A percentile compares a stretch with the other conserved stretches of the same genome.
These are phyloP conservation scores for Petunia axillaris DNA, from an alignment of 257 asterid species.

Conservation along the genomic window DNA sequence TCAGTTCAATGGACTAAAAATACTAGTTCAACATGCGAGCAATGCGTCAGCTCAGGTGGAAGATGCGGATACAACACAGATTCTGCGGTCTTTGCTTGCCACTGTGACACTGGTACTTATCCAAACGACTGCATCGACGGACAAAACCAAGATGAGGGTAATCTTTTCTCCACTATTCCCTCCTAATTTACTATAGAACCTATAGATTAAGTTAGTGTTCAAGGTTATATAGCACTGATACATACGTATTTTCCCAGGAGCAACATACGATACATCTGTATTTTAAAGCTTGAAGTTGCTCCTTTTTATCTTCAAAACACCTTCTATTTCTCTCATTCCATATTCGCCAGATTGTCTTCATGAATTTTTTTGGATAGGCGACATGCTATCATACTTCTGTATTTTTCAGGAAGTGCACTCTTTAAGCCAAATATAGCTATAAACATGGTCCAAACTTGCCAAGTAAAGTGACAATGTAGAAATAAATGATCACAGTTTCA, in stretches of 20 bases:
- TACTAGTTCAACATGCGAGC: conserved; percentile 17
- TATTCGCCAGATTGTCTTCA: too few relatives aligned
- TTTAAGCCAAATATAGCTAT: too few relatives aligned
- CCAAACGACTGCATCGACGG: conserved; percentile 22
- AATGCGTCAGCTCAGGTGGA: conserved; percentile 46
- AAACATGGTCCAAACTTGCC: too few relatives aligned
- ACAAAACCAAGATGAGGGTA: not conserved
- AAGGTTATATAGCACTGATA: not conserved
- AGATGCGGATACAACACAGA: conserved; percentile 45
- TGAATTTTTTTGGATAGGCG: too few relatives aligned
- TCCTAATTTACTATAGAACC: not conserved
- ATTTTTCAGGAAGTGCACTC: too few relatives aligned
- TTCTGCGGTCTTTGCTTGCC: conserved; percentile 40
- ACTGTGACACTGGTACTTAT: conserved; percentile 28
- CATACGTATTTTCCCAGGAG: not conserved
- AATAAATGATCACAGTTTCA: too few relatives aligned
- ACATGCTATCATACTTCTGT: too few relatives aligned
- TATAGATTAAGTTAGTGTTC: not conserved
- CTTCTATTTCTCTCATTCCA: too few relatives aligned
- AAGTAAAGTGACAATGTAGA: too few relatives aligned
- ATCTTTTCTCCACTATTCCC: not conserved
- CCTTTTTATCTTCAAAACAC: too few relatives aligned
- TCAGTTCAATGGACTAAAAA: conserved; percentile 44
- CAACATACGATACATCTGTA: too few relatives aligned
- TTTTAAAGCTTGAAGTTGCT: too few relatives aligned